Evolutionary conservation across 176 grass and related monocot genomes (phyloP), one percentile per base, ranked within the genome.

Genomic region (Canna indica): DNA sequence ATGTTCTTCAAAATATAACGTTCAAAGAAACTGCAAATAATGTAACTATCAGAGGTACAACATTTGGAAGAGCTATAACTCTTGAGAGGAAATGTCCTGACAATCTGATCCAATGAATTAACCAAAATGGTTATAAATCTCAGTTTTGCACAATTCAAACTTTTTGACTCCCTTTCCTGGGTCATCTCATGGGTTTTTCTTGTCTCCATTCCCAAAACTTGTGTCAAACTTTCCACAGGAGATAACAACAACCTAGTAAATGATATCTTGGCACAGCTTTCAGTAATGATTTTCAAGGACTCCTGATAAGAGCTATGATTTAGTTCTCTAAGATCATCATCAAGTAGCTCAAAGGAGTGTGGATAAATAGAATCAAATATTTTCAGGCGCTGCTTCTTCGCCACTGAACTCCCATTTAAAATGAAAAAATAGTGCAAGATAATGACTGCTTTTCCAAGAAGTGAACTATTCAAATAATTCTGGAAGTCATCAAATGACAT

Each of bases 1-100:
- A 91, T 96, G 78, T 91, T 88, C 52, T 78, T 88, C 78, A 91
- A 79, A 81, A 96, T 83, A 63, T 72, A 81, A 88, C 89, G 81
- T 78, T 96, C 92, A 67, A 91, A 71, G 83, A 76, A 82, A 53
- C 48, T 26, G 69, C 81, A 25, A 33, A 42, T 48, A 27, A 14
- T 76, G 73, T 50, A 38, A 53, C 71, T 64, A 47, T 71, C 78
- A 74, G 64, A 44, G 65, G 41, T 70, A 25, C 77, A 64, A 46
- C 64, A 47, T 32, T 15, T 11, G 10, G 1, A 28, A 42, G 58
- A 63, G 34, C 60, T 59, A 70, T 62, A 67, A 72, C 57, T 80
- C 70, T 79, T 67, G 3, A 3, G 72, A 46, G 65, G 88, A 42
- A 81, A 83, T n/a, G 76, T 91, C 48, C 72, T 79, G 31, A 89